Base-by-base conservation (phyloP, 179 eudicot species). In the Beta macrorhiza region DNA sequence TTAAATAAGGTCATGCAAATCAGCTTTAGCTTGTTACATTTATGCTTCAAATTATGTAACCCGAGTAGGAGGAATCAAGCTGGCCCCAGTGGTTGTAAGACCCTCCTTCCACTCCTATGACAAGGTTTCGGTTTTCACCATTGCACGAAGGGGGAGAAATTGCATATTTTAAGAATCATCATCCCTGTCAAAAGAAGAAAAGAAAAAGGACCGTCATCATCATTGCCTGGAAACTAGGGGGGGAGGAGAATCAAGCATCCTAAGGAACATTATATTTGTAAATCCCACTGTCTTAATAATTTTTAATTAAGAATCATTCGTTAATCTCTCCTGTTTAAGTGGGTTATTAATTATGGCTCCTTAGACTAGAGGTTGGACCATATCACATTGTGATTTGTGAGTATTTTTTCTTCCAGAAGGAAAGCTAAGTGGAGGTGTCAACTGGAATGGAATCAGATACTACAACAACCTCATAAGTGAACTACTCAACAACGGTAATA, bases 401-500 rank as follows among this genome's bases (percentile, higher is more conserved):
- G 29, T 9, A 14, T 68, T 25, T 59, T 68, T 74, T 15, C 42
- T 78, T 74, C 68, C 86, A 88, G 92, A 79, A 59, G 92, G 92
- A 56, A 88, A 81, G 79, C 67, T 87, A 52, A 83, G 85, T 53
- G 81, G 85, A 63, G 91, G 90, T 49, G 74, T 84, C 64, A 90
- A 89, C 79, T 67, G 79, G 82, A 51, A 79, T 72, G 92, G 91
- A 70, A 78, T 90, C 69, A 53, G 74, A 74, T 89, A 82, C 82
- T 90, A 90, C 85, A 86, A 86, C 76, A 78, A 89, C 75, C 87
- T 90, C 79, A 90, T 90, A 74, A 77, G 89, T 32, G 91, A 87
- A 79, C 85, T 89, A 29, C 67, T 85, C 17, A 69, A 75, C 64
- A 83, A 82, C 58, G 91, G 90, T 83, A 52, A 45, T 62, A n/a